Conservation (phyloP, 306 rosid genomes). For the Castanospermum australe region DNA sequence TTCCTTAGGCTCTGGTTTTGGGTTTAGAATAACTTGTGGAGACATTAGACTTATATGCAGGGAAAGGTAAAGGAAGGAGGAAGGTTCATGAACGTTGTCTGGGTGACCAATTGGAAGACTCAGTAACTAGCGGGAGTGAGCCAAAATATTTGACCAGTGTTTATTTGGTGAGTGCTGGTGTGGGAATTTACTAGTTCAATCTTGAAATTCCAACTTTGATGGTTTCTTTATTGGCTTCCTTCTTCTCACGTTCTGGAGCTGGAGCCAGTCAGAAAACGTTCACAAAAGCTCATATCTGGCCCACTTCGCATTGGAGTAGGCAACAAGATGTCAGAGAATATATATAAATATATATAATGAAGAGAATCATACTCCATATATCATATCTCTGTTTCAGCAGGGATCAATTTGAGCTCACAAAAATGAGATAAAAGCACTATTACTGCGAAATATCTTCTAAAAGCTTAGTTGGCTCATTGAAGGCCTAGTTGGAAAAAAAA, state of each 20-base stretch:
- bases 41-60: neutral
- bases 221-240: neutral
- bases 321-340: neutral
- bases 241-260: neutral
- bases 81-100: neutral
- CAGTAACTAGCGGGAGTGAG: neutral
- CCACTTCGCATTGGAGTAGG: neutral
- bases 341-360: neutral
- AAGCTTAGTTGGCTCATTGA: neutral
- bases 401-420: neutral
- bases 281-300: neutral
- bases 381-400: neutral
- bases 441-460: neutral
- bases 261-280: neutral
- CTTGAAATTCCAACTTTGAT: neutral
- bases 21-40: neutral
- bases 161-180: neutral
- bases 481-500: no score
- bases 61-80: neutral
- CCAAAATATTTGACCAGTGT: neutral
- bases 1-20: neutral
- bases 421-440: neutral
- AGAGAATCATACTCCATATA: neutral
- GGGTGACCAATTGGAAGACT: neutral
- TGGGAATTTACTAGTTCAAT: neutral